Evolutionary conservation across 2,329 filamentous ascomycete species (phyloP).

Genomic region (Scedosporium dehoogii): DNA sequence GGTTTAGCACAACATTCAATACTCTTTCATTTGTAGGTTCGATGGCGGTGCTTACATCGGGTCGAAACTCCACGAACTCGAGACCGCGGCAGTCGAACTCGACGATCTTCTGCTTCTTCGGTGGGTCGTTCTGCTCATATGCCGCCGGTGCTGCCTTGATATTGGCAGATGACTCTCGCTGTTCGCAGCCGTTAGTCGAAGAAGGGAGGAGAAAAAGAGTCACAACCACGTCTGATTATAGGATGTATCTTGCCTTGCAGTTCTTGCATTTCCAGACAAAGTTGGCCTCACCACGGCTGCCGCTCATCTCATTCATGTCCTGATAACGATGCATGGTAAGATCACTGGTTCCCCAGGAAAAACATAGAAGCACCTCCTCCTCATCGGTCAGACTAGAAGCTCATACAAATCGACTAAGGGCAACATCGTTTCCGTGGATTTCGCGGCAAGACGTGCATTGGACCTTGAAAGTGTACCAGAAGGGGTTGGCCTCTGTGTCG

Average conservation of each 20-base stretch:
- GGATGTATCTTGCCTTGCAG: constrained; percentile 76
- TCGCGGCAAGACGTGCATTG: constrained; percentile 98
- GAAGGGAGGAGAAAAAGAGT: not conserved
- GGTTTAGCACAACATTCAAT: not conserved
- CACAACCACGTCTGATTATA: not conserved
- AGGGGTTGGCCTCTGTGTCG: constrained; percentile 72
- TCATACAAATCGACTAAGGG: constrained; percentile 79
- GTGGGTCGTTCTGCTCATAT: constrained; percentile 62
- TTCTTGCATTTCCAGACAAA: constrained; percentile 99
- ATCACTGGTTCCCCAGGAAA: not conserved
- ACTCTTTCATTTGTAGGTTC: constrained; percentile 5
- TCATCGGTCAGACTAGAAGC: too few species aligned
- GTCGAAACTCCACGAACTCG: constrained; percentile 82
- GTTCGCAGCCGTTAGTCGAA: not conserved
- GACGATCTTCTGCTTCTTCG: constrained; percentile 69
- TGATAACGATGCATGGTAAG: constrained; percentile 23
- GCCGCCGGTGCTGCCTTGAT: constrained; percentile 65
- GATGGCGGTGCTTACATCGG: constrained; percentile 51
- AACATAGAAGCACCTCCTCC: too few species aligned
- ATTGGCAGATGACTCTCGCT: constrained; percentile 78
- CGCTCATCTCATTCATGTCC: constrained; percentile 86
- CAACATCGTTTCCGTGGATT: constrained; percentile 75
- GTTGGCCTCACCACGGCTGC: constrained; percentile 90
- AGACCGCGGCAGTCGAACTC: constrained; percentile 90
- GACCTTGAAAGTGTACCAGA: constrained; percentile 96